Base-by-base conservation (phyloP, 2,329 filamentous ascomycete genomes). In the Apiospora saccharicola region DNA sequence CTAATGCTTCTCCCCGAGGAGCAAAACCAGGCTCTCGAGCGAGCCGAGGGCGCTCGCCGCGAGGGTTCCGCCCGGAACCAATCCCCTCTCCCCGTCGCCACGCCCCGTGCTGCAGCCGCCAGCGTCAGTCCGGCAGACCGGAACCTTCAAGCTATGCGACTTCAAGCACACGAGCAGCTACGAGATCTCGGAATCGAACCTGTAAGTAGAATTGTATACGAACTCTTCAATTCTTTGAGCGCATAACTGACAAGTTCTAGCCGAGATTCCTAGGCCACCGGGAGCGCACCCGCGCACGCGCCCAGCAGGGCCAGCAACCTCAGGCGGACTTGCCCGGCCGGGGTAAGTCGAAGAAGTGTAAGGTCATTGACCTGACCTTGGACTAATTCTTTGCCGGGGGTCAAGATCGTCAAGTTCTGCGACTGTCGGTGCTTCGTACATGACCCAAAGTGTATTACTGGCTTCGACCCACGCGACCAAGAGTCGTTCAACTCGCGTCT, bases 351-450 rank as follows among this genome's bases (percentile, higher is more conserved):
- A 47, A 68, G 30, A 68, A 68, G 41, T 41, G 67, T 19, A 43
- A 68, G 67, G 44, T 68, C 37, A 30, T 61, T 8, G 67, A 68
- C 16, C 12, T 68, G 41, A 68, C 67, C 37, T 43, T n/a, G 1
- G 64, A 68, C 26, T 68, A 22, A 46, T 41, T 3, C 19, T n/a
- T 19, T 30, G 26, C 26, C 26, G 26, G 26, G 26, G 26, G 26
- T 30, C 26, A 30, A 30, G 26, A 30, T 30, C 2, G 26, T 30
- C 26, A 30, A 30, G 26, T 30, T 30, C 26, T 30, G 26, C 26
- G 26, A 30, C 26, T 30, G 26, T 30, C 26, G 26, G 26, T 30
- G 26, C 26, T 30, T 30, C 26, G 26, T 30, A 30, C 26, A 30
- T 30, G 26, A 30, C 26, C 26, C 26, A 30, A 30, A 30, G 26